These are phyloP conservation scores for Umbelopsis sp. DNA, from an alignment of 192 early-diverging fungal species.

Conservation along the genomic window DNA sequence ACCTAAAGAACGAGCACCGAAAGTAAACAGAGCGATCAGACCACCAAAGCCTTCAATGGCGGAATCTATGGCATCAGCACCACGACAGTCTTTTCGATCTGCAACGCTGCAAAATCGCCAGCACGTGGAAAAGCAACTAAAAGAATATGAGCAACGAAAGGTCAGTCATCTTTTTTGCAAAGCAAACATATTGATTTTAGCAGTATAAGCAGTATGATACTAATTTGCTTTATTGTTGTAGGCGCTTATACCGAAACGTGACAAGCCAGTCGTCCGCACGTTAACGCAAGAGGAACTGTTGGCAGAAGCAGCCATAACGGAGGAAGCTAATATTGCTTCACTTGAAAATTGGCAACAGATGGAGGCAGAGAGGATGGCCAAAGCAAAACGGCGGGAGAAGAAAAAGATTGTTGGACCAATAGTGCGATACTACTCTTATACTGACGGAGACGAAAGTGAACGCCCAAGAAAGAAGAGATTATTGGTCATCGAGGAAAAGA, in stretches of 20 bases:
- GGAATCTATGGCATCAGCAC: conserved; percentile 35
- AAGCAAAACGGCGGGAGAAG: conserved; percentile 40
- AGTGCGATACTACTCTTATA: conserved; percentile 53
- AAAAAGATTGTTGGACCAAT: conserved; percentile 41
- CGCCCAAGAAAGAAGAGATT: conserved; percentile 36
- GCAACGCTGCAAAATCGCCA: conserved; percentile 55
- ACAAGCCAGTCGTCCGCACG: conserved; percentile 38
- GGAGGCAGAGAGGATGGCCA: conserved; percentile 50
- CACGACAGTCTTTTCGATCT: conserved; percentile 52
- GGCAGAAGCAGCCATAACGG: conserved; percentile 55
- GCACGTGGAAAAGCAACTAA: conserved; percentile 48
- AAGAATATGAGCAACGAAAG: conserved; percentile 46
- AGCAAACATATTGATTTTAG: not conserved
- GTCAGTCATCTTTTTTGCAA: not conserved
- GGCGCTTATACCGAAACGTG: conserved; percentile 49
- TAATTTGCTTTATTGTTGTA: conserved; percentile 2
- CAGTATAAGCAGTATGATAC: no score
- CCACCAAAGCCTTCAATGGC: not conserved
- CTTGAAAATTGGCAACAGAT: conserved; percentile 52
- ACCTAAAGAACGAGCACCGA: not conserved
- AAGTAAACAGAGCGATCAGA: not conserved
- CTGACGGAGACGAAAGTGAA: conserved; percentile 42
- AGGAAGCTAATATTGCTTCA: conserved; percentile 51
- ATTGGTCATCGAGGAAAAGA: conserved; percentile 22
- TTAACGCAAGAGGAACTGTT: conserved; percentile 59